Evolutionary conservation across 306 rosid genomes (phyloP), one percentile per base, ranked within the genome.

Genomic region (Coriaria nepalensis): DNA sequence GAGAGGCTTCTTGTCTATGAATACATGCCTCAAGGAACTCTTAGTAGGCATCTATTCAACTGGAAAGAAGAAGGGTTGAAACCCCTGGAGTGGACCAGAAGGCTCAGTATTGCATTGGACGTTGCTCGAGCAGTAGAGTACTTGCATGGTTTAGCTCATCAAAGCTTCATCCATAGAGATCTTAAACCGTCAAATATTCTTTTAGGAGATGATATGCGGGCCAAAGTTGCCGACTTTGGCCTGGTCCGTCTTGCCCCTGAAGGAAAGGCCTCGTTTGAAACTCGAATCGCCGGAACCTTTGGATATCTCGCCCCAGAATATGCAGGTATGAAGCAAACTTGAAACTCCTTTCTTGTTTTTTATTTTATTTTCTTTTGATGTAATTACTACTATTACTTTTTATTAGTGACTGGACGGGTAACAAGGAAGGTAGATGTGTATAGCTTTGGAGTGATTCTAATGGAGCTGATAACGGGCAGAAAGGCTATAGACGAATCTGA

Each of bases 271-370:
- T 90, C 98, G 0, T 59, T 90, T 47, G 92, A 79, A 65, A 90
- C 95, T 5, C 75, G 68, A 57, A 70, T 85, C 13, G 98, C 98
- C 0, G 94, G 98, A 72, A 90, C 98, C 41, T 90, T 90, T 51
- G 98, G 98, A 8, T 90, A 90, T 63, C 67, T 90, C 53, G 94
- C 95, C 33, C 98, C 98, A 6, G 98, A 90, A 43, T 90, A 90
- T 61, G 98, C 95, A 49, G 85, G 98, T 85, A 63, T 4, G 37
- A 33, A 7, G 54, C 40, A n/a, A 20, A 20, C 29, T 20, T 20
- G 29, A 20, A 11, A 13, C 13, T 45, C 11, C 38, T 57, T 32
- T 38, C 15, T 43, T 38, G 39, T 8, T 5, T 43, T 10, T 14
- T 34, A 12, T 13, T 36, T 48, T 53, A 46, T 45, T 20, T 29